These are phyloP conservation scores for Aleurites moluccanus DNA, from an alignment of 441 rosid species.

Conservation along the genomic window DNA sequence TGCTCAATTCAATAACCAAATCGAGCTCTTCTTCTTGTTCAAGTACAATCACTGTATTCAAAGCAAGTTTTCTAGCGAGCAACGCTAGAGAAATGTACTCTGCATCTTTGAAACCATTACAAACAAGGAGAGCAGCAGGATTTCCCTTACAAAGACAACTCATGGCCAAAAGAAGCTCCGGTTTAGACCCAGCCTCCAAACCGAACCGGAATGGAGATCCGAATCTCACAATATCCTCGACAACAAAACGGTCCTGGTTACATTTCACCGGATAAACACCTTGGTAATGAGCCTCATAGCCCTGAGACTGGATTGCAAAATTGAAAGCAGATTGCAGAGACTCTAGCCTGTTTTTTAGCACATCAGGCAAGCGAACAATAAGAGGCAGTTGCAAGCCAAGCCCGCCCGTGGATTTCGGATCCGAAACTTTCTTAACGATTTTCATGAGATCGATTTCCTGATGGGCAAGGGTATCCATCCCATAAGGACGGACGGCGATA, in stretches of 20 bases:
- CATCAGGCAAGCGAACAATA: slow-evolving; percentile 72
- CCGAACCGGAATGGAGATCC: slow-evolving; percentile 82
- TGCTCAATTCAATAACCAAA: slow-evolving; percentile 61
- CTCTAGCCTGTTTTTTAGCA: slow-evolving; percentile 74
- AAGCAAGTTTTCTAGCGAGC: slow-evolving; percentile 64
- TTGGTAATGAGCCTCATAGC: slow-evolving; percentile 72
- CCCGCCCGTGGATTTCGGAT: slow-evolving; percentile 73
- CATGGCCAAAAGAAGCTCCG: slow-evolving; percentile 94
- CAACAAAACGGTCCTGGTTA: slow-evolving; percentile 85
- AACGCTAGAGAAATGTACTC: slow-evolving; percentile 80
- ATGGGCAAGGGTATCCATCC: slow-evolving; percentile 60
- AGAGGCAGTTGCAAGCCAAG: slow-evolving; percentile 84
- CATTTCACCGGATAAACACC: slow-evolving; percentile 96
- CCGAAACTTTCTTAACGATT: slow-evolving; percentile 71
- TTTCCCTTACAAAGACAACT: slow-evolving; percentile 79
- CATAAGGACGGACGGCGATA: slow-evolving; percentile 71
- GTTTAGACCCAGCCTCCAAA: slow-evolving; percentile 91
- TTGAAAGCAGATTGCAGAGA: slow-evolving; percentile 77
- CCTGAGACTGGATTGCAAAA: slow-evolving; percentile 54
- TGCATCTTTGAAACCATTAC: slow-evolving; percentile 87
- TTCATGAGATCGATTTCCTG: slow-evolving; percentile 86
- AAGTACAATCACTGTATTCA: slow-evolving; percentile 83
- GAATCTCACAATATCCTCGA: slow-evolving; percentile 79
- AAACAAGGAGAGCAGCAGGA: slow-evolving; percentile 66
- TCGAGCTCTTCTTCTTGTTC: slow-evolving; percentile 93